Evolutionary conservation across 2,329 filamentous ascomycete genomes (phyloP), one percentile per base, ranked within the genome.

Genomic region (Fusarium chaquense): DNA sequence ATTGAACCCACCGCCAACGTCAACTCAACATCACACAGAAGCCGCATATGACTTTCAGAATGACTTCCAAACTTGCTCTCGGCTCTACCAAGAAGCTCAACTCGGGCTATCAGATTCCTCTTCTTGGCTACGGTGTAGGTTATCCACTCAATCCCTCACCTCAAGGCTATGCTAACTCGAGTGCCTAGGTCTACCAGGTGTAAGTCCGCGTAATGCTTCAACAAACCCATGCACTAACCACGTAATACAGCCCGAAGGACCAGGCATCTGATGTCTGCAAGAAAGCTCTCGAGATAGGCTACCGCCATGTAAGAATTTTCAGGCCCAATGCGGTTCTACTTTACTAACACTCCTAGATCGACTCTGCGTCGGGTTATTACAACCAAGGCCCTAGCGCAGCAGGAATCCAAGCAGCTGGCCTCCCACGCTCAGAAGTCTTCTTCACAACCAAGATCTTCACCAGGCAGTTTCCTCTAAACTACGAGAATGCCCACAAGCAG

Each of bases 401-500:
- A 9, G 81, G 82, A 36, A 82, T 87, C 59, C 73, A 79, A 5
- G 76, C 77, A 9, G 78, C 81, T 44, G 79, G 77, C 22, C 58
- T 86, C 7, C 78, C 83, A 9, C 82, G 86, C 49, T 79, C 80
- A 30, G 78, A 85, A 3, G 77, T 88, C 76, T 87, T 85, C 80
- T 87, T 86, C 79, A 87, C 86, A 35, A 83, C 84, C 69, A 88
- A 88, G 76, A 80, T 88, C 20, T 83, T 84, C n/a, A 69, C 77
- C n/a, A 73, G 76, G 6, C 73, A 73, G 38, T 67, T 74, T 52
- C 78, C 78, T 0, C 71, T 85, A 33, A 78, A 78, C 66, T 96
- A 95, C 74, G 85, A 90, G 16, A 85, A 83, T 60, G 86, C 91
- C 24, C 89, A 89, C 77, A 83, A 83, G 18, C 86, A 89, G 69